Conservation (phyloP, 2,329 filamentous ascomycete genomes). For the Aureobasidium melanogenum region DNA sequence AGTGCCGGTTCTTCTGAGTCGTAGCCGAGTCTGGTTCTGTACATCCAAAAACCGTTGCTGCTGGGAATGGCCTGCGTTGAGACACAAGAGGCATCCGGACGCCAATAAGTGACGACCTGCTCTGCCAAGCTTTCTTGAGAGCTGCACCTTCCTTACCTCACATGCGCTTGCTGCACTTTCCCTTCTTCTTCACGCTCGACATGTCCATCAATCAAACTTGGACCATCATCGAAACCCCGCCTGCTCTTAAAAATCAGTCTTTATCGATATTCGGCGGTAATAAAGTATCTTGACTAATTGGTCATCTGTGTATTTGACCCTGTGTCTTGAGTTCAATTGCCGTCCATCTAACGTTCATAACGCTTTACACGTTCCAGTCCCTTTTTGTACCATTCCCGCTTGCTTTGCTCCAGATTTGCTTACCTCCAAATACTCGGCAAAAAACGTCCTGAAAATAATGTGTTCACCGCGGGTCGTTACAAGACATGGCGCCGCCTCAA, state of each 20-base stretch:
- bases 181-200: too few relatives aligned
- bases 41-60: background rate
- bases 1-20: background rate
- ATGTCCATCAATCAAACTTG: background rate
- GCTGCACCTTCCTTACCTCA: background rate
- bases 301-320: background rate
- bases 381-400: background rate
- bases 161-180: background rate
- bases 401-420: background rate
- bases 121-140: background rate
- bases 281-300: background rate
- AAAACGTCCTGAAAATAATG: constrained; percentile 1
- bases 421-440: background rate
- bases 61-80: background rate
- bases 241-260: background rate
- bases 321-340: constrained; percentile 5
- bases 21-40: background rate
- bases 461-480: background rate
- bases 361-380: constrained; percentile 1
- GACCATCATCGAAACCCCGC: background rate
- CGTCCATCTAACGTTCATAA: background rate
- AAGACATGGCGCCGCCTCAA: constrained; percentile 5
- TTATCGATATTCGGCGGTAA: background rate
- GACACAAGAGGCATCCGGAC: background rate
- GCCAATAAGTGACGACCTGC: background rate